Percentiles rank a stretch among this genome's conserved stretches.
These are phyloP conservation scores for Dichomitus squalens DNA, from an alignment of 1,284 basidiomycete species.

Conservation along the genomic window DNA sequence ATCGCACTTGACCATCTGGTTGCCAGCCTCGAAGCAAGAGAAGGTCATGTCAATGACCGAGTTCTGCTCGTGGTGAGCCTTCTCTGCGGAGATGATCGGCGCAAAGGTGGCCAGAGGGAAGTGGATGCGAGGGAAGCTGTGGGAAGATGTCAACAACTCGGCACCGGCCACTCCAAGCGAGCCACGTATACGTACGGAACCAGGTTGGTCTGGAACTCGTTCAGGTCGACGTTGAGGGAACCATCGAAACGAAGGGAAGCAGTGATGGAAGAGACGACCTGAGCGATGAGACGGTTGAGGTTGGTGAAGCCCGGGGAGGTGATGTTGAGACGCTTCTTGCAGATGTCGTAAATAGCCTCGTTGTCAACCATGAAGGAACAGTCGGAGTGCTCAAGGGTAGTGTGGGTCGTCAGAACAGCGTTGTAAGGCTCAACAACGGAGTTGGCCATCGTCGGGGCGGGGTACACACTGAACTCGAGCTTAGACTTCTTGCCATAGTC, in stretches of 20 bases:
- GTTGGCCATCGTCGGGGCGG: constrained; percentile 92
- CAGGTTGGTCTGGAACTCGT: constrained; percentile 85
- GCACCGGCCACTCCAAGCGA: background rate
- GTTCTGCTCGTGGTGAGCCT: constrained; percentile 91
- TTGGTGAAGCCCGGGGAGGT: constrained; percentile 83
- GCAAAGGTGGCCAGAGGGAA: constrained; percentile 93
- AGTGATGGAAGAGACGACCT: constrained; percentile 89
- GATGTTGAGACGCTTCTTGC: constrained; percentile 87
- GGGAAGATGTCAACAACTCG: background rate
- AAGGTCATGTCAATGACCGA: constrained; percentile 93
- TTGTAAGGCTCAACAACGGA: constrained; percentile 99
- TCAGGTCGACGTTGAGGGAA: constrained; percentile 80
- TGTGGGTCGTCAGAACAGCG: constrained; percentile 98
- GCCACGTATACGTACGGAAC: constrained; percentile 51
- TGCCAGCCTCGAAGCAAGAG: constrained; percentile 91
- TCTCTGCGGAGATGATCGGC: constrained; percentile 82
- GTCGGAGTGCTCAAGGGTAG: constrained; percentile 98
- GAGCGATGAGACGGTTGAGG: constrained; percentile 87
- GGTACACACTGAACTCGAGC: constrained; percentile 98
- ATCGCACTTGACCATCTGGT: constrained; percentile 90
- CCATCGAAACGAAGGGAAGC: constrained; percentile 83
- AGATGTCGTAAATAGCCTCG: constrained; percentile 96
- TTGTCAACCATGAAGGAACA: constrained; percentile 99
- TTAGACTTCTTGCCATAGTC: constrained; percentile 99
- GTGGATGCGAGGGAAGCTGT: constrained; percentile 78